phyloP scores from a whole-genome alignment of 2,329 filamentous ascomycete species.

The Cladosporium oxysporum region DNA sequence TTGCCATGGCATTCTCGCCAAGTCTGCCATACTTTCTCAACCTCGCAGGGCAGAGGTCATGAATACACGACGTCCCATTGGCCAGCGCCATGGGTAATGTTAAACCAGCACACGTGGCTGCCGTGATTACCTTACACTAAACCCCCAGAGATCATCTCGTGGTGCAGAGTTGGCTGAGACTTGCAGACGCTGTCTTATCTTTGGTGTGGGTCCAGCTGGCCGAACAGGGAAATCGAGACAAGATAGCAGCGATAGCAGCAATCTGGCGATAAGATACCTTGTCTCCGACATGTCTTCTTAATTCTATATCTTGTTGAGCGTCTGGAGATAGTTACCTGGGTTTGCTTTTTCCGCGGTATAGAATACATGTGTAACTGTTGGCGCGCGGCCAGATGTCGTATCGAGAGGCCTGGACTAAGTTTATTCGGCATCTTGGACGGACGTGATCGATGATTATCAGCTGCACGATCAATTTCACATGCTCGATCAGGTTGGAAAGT shows the following conservation, averaged over 20 bases:
- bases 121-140: neutral
- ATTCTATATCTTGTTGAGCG: slow-evolving; percentile 3
- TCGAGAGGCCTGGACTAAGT: neutral
- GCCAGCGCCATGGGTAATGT: neutral
- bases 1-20: neutral
- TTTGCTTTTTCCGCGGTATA: slow-evolving; percentile 7
- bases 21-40: neutral
- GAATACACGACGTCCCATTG: neutral
- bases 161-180: slow-evolving; percentile 2
- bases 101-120: neutral
- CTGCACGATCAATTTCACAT: neutral
- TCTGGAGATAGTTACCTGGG: neutral
- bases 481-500: neutral
- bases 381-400: neutral
- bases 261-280: slow-evolving; percentile 7
- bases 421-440: neutral
- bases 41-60: neutral
- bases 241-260: slow-evolving; percentile 18
- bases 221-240: slow-evolving; percentile 1
- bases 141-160: neutral
- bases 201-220: slow-evolving; percentile 15
- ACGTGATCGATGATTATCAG: neutral
- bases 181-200: slow-evolving; percentile 18
- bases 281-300: neutral
- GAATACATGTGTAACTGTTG: neutral